Base-by-base conservation (phyloP, 371 early-diverging fungal genomes). In the Rhizopus sp. region DNA sequence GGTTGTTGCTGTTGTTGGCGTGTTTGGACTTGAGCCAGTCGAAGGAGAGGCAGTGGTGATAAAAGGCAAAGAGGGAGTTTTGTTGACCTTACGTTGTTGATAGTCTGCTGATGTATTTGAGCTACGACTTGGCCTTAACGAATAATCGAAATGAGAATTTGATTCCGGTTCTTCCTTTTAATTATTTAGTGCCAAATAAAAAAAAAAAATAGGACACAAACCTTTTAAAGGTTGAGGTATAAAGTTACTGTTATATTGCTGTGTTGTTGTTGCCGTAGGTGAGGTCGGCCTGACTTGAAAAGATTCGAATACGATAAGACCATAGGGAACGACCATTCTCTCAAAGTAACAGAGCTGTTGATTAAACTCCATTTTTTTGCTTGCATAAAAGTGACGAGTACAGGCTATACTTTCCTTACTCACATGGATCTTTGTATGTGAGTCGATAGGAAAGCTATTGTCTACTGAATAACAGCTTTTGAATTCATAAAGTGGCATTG, bases 301-400 rank as follows among this genome's bases (percentile, higher is more conserved):
- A 3, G 67, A 59, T 33, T 68, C 72, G 60, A 75, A 75, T 3
- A 62, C 35, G 38, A 75, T 48, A 23, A 17, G 33, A 29, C 75
- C 69, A 39, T 75, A 75, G 4, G 71, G 75, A 53, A 75, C 59
- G 16, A 66, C 49, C n/a, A 75, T 66, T 4, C 60, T 39, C 44
- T 75, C 69, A 46, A 71, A 59, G 3, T 62, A 51, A 39, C 56
- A 59, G n/a, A 49, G 29, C 8, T 55, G 50, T 33, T 59, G 41
- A 1, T 55, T 29, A n/a, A 69, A 38, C 6, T 53, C 42, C 3
- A 64, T 35, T 8, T 51, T 66, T 9, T 57, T 45, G 17, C 59
- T 73, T 15, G 69, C 64, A 37, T 66, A 64, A 16, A 53, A 60
- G 44, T 69, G 73, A 30, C 64, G 69, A 35, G 67, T 66, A 40